These are phyloP conservation scores for Nannochloris sp. DNA, from an alignment of 139 green algal species.

Conservation along the genomic window DNA sequence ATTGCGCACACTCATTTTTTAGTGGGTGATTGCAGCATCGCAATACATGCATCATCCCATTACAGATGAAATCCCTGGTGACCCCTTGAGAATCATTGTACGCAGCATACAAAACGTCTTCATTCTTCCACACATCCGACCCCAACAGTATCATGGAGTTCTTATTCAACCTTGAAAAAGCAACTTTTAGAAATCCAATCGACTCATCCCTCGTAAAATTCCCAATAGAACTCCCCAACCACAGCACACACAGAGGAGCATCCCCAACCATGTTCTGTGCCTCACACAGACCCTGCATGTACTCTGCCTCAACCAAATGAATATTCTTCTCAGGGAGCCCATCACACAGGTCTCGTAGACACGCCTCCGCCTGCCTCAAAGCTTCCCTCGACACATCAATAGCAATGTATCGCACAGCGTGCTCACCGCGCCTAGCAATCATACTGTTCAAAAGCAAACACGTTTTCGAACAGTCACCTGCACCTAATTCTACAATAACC, in stretches of 20 bases:
- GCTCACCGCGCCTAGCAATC: conserved; percentile 9
- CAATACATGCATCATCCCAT: conserved; percentile 38
- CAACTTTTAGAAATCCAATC: conserved; percentile 27
- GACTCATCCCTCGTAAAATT: conserved; percentile 39
- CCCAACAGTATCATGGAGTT: conserved; percentile 26
- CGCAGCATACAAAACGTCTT: conserved; percentile 26
- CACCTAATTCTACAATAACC: conserved; percentile 47
- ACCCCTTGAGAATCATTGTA: conserved; percentile 50
- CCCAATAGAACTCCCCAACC: conserved; percentile 52
- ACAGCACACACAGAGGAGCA: conserved; percentile 41
- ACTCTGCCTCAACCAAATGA: conserved; percentile 20
- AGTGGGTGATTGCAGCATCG: conserved; percentile 16
- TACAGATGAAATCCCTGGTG: conserved; percentile 52
- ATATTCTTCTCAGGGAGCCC: not conserved
- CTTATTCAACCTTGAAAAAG: conserved; percentile 12
- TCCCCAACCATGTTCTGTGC: conserved; percentile 13
- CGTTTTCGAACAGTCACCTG: conserved; percentile 41
- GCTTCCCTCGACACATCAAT: conserved; percentile 47
- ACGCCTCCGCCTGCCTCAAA: conserved; percentile 27
- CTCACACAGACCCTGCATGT: conserved; percentile 13
- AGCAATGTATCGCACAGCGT: conserved; percentile 31
- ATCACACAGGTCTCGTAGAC: conserved; percentile 11
- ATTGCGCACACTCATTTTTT: not conserved
- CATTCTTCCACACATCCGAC: conserved; percentile 53
- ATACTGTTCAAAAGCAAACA: conserved; percentile 30